These are phyloP conservation scores for Fusarium torulosum DNA, from an alignment of 2,329 filamentous ascomycete genomes.

Conservation along the genomic window DNA sequence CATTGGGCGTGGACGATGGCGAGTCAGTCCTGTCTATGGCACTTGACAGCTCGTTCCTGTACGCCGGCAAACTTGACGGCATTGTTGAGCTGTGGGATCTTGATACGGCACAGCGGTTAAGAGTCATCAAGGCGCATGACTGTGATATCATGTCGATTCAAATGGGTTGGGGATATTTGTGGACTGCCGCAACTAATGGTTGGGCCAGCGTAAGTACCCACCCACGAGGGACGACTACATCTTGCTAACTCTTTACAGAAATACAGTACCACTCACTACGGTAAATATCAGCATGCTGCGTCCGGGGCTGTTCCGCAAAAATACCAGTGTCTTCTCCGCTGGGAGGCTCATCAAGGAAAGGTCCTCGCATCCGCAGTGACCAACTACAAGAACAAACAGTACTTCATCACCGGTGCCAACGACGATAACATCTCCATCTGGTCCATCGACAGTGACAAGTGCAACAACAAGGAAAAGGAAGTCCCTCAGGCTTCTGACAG, in stretches of 20 bases:
- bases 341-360: conserved; percentile 87
- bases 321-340: conserved; percentile 82
- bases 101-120: conserved; percentile 89
- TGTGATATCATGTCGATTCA: conserved; percentile 89
- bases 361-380: conserved; percentile 87
- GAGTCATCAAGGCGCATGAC: conserved; percentile 84
- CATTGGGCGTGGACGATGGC: conserved; percentile 70
- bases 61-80: conserved; percentile 88
- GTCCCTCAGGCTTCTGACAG: conserved; percentile 58
- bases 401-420: conserved; percentile 95
- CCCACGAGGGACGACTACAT: rapidly evolving
- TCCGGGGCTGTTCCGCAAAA: conserved; percentile 76
- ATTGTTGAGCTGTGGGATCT: conserved; percentile 97
- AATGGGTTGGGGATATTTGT: conserved; percentile 86
- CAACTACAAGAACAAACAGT: conserved; percentile 75
- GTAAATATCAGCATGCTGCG: conserved; percentile 63
- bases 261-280: conserved; percentile 75
- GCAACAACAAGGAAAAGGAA: conserved; percentile 55
- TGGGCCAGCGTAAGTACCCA: conserved; percentile 76
- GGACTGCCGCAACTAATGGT: conserved; percentile 92
- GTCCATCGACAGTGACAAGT: conserved; percentile 70
- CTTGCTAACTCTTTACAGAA: conserved; percentile 60
- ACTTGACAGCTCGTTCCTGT: conserved; percentile 91
- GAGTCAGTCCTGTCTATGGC: conserved; percentile 81
- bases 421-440: conserved; percentile 91